Evolutionary conservation across 345 rosid species (phyloP).

Genomic region (Heritiera fomes): DNA sequence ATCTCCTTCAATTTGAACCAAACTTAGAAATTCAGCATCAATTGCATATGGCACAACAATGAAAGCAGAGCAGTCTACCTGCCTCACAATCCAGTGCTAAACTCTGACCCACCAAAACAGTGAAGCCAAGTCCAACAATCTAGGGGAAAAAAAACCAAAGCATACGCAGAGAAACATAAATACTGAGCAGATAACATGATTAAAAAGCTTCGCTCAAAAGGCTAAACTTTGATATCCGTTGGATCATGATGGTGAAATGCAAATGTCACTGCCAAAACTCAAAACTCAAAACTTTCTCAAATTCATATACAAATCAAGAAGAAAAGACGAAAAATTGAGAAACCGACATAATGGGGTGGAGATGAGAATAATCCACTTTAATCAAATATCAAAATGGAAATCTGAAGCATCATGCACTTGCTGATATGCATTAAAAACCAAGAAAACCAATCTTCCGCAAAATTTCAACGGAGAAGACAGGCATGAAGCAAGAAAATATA

Average conservation of each 20-base stretch:
- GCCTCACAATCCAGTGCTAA: not conserved
- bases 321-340: not conserved
- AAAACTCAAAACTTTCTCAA: not conserved
- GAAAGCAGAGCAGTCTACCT: slow-evolving; percentile 10
- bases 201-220: not conserved
- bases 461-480: no score
- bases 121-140: not conserved
- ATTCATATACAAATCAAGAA: not conserved
- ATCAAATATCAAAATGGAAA: not conserved
- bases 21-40: slow-evolving; percentile 21
- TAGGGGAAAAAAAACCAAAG: slow-evolving; percentile 10
- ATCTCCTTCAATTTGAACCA: slow-evolving; percentile 40
- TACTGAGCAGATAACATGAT: not conserved
- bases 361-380: not conserved
- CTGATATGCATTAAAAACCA: not conserved
- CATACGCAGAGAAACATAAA: not conserved
- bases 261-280: not conserved
- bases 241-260: not conserved
- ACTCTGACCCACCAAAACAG: not conserved
- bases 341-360: not conserved
- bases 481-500: not conserved
- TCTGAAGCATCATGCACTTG: not conserved
- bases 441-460: not conserved
- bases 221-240: not conserved
- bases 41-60: not conserved